phyloP scores from a whole-genome alignment of 1,284 basidiomycete genomes.

The Cystobasidiaceae sp. region DNA sequence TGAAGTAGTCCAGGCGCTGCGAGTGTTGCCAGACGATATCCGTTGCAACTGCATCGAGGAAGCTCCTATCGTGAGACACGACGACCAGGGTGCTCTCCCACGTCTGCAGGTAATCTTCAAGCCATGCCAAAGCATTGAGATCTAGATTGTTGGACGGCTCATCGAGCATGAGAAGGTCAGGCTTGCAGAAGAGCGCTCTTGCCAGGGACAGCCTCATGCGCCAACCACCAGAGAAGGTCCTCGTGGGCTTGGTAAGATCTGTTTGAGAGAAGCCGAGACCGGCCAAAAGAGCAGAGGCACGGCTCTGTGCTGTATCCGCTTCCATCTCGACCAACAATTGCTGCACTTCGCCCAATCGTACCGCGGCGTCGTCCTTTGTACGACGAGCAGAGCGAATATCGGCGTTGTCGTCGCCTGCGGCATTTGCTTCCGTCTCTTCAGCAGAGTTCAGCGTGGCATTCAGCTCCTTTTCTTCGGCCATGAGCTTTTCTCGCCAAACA shows the following conservation, averaged over 20 bases:
- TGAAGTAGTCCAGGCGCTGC: slow-evolving; percentile 75
- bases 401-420: slow-evolving; percentile 61
- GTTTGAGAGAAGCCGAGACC: slow-evolving; percentile 86
- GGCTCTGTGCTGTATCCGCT: slow-evolving; percentile 88
- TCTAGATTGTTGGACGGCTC: slow-evolving; percentile 96
- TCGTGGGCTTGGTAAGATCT: slow-evolving; percentile 74
- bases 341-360: slow-evolving; percentile 86
- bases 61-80: slow-evolving; percentile 97
- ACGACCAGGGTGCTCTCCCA: slow-evolving; percentile 93
- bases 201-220: slow-evolving; percentile 54
- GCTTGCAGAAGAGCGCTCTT: slow-evolving; percentile 84
- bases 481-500: slow-evolving; percentile 86
- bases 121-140: slow-evolving; percentile 56
- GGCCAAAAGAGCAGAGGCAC: slow-evolving; percentile 82
- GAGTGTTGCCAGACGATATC: slow-evolving; percentile 64
- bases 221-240: slow-evolving; percentile 94
- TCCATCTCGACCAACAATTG: slow-evolving; percentile 91
- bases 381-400: slow-evolving; percentile 58
- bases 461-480: slow-evolving; percentile 71
- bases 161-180: slow-evolving; percentile 67
- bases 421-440: slow-evolving; percentile 36
- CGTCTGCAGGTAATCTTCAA: slow-evolving; percentile 90
- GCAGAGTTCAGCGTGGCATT: slow-evolving; percentile 67
- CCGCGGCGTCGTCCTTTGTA: slow-evolving; percentile 73
- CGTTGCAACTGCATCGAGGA: slow-evolving; percentile 68